These are phyloP conservation scores for Gastrodia elata DNA, from an alignment of 106 monocot genomes.

Conservation along the genomic window DNA sequence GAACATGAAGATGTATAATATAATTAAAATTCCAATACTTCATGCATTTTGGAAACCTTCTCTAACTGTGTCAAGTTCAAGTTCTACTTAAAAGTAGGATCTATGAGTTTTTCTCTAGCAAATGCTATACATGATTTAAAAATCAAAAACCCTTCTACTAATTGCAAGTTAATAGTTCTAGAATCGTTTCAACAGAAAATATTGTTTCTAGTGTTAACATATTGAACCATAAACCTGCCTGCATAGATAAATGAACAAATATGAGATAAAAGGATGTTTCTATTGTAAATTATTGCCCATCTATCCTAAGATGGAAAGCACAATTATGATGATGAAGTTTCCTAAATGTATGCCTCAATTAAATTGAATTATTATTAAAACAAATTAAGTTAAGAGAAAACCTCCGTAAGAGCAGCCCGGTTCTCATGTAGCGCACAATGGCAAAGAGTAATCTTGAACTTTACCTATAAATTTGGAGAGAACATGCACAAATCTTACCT, in stretches of 20 bases:
- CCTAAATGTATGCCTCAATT: not conserved
- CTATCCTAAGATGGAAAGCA: not conserved
- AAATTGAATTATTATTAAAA: constrained; percentile 1
- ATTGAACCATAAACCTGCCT: not conserved
- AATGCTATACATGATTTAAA: not conserved
- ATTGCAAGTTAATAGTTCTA: not conserved
- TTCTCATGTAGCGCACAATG: constrained; percentile 76
- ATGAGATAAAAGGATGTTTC: not conserved
- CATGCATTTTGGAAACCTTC: not conserved
- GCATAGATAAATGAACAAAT: not conserved
- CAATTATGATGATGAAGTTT: not conserved
- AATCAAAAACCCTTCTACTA: not conserved
- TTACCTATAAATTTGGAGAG: constrained; percentile 52
- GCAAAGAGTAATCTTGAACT: constrained; percentile 91
- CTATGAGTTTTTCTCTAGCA: not conserved
- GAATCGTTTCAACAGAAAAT: not conserved
- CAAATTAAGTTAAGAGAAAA: constrained; percentile 11
- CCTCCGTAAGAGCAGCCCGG: constrained; percentile 86
- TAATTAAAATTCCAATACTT: not conserved
- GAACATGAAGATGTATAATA: not conserved
- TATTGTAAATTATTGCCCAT: not conserved
- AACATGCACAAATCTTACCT: not conserved
- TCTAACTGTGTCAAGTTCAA: not conserved
- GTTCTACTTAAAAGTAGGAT: not conserved
- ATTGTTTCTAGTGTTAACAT: not conserved